These are phyloP conservation scores for Vigna trinervia DNA, from an alignment of 306 rosid species.

Conservation along the genomic window DNA sequence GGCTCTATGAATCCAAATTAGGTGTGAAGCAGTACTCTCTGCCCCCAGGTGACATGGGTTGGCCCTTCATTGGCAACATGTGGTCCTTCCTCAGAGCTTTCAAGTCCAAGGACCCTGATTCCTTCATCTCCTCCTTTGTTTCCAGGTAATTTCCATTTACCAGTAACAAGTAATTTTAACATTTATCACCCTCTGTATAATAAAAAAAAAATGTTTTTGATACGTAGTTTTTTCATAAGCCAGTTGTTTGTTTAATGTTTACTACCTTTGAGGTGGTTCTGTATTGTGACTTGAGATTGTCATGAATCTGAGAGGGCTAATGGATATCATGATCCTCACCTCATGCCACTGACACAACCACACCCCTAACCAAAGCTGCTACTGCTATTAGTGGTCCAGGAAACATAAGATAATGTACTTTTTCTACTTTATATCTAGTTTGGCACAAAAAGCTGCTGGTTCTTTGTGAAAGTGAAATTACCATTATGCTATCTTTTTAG, in stretches of 20 bases:
- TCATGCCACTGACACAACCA: background rate
- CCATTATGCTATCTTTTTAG: slow-evolving; percentile 16
- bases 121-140: slow-evolving; percentile 69
- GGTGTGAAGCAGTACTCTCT: slow-evolving; percentile 62
- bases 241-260: background rate
- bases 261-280: background rate
- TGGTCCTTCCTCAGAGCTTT: slow-evolving; percentile 92
- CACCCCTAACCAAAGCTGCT: slow-evolving; percentile 39
- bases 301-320: background rate
- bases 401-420: slow-evolving; percentile 27
- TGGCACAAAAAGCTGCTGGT: background rate
- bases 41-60: slow-evolving; percentile 93
- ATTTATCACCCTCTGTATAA: background rate
- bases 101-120: slow-evolving; percentile 81
- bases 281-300: background rate
- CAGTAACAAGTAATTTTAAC: background rate
- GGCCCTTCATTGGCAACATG: slow-evolving; percentile 96
- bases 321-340: background rate
- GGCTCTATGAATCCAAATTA: slow-evolving; percentile 66
- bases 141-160: slow-evolving; percentile 57
- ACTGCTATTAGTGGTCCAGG: slow-evolving; percentile 32
- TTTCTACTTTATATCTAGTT: slow-evolving; percentile 20
- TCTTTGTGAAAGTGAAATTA: slow-evolving; percentile 26
- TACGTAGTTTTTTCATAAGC: background rate
- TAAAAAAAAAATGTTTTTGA: background rate